phyloP scores from a whole-genome alignment of 805 yeast species.

The Gaillardinia entomophila region DNA sequence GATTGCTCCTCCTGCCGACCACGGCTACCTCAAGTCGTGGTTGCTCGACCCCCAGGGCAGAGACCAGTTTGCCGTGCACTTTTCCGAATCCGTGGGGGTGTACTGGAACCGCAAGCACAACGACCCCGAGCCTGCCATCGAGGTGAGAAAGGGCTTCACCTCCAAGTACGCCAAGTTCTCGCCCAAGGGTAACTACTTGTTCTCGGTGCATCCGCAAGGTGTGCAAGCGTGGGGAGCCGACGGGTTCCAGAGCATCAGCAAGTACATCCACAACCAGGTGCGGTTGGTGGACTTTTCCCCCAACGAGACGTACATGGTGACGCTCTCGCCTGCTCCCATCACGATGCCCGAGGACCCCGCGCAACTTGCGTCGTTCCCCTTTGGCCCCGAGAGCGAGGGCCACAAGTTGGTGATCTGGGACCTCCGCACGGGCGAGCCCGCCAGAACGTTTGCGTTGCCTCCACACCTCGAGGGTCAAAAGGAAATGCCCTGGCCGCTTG shows the following conservation, averaged over 20 bases:
- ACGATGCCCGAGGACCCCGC: constrained; percentile 56
- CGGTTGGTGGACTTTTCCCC: constrained; percentile 90
- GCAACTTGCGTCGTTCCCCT: constrained; percentile 68
- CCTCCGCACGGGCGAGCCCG: constrained; percentile 71
- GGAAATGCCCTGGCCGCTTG: constrained; percentile 90
- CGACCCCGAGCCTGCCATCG: constrained; percentile 70
- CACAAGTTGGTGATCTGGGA: constrained; percentile 95
- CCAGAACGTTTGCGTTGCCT: constrained; percentile 86
- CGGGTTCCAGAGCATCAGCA: constrained; percentile 62
- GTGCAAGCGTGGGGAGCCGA: constrained; percentile 95
- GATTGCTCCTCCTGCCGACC: constrained; percentile 64
- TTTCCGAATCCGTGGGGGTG: constrained; percentile 73
- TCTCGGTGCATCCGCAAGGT: constrained; percentile 91
- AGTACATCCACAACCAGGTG: constrained; percentile 85
- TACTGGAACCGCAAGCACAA: constrained; percentile 78
- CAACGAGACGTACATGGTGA: constrained; percentile 81
- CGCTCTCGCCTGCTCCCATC: constrained; percentile 85
- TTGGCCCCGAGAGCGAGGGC: constrained; percentile 82
- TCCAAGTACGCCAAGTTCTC: constrained; percentile 85
- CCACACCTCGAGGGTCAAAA: constrained; percentile 61
- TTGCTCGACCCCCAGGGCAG: constrained; percentile 81
- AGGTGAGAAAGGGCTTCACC: constrained; percentile 82
- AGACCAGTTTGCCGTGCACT: constrained; percentile 83
- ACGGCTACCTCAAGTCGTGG: constrained; percentile 87
- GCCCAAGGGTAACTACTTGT: constrained; percentile 84